Conservation (phyloP, 495 filamentous ascomycete genomes). For the Neurospora terricola region DNA sequence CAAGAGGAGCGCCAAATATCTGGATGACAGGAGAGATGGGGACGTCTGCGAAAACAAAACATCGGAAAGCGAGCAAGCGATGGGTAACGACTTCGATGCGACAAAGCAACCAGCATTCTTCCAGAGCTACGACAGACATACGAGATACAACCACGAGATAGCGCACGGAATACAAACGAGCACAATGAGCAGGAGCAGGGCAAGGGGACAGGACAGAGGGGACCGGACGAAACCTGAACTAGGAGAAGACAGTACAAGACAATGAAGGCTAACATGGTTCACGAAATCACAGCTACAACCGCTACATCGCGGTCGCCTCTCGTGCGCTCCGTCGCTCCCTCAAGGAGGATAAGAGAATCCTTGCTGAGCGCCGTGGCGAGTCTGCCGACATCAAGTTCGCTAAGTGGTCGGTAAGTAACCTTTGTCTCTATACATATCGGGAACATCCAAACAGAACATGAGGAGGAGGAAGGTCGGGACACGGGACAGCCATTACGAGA, state of each 20-base stretch:
- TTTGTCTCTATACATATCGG: neutral
- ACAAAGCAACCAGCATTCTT: neutral
- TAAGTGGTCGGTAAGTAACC: conserved; percentile 83
- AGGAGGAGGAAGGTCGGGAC: too few relatives aligned
- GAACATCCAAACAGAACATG: conserved; percentile 2
- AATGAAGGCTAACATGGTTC: conserved; percentile 14
- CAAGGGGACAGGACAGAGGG: neutral
- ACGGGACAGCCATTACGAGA: too few relatives aligned
- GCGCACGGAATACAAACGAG: neutral
- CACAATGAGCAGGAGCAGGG: neutral
- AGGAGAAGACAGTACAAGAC: neutral
- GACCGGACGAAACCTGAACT: neutral
- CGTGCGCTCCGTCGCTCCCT: conserved; percentile 82
- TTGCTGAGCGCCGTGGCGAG: conserved; percentile 80
- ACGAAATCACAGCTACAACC: conserved; percentile 57
- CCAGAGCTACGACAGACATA: neutral
- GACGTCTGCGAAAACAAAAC: neutral
- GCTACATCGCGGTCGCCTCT: conserved; percentile 66
- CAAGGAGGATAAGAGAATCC: conserved; percentile 81
- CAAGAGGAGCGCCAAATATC: neutral
- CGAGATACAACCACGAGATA: neutral
- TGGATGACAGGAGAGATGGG: neutral
- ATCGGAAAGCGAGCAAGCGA: neutral
- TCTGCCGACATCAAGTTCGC: conserved; percentile 77
- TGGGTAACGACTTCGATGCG: neutral